A percentile compares a stretch with the other conserved stretches of the same genome.
Conservation (phyloP, 2,329 filamentous ascomycete species). For the Ploettnerulaceae sp. region DNA sequence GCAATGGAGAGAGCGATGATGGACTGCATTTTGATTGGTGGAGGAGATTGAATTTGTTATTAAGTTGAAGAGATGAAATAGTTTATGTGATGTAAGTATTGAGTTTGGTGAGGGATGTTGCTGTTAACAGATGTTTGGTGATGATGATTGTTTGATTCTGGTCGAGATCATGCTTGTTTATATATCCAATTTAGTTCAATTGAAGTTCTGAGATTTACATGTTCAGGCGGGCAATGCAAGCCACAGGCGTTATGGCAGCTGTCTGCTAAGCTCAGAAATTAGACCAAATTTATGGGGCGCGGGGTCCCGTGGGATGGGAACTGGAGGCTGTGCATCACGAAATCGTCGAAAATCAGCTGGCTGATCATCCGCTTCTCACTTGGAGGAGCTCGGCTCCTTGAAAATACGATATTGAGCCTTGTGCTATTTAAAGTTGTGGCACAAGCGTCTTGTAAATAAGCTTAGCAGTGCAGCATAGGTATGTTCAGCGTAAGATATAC, state of each 20-base stretch:
- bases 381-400: background rate
- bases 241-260: background rate
- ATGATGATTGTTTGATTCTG: conserved; percentile 1
- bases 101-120: background rate
- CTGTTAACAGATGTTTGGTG: background rate
- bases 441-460: background rate
- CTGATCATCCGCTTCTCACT: background rate
- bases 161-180: conserved; percentile 2
- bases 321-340: conserved; percentile 6
- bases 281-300: background rate
- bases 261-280: background rate
- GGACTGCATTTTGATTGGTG: conserved; percentile 9
- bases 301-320: background rate
- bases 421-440: conserved; percentile 5
- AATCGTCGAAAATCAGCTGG: conserved; percentile 2
- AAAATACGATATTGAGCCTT: background rate
- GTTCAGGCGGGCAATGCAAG: background rate
- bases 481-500: background rate
- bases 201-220: background rate
- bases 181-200: background rate
- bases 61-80: background rate
- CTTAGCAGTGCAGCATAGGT: background rate
- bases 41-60: background rate
- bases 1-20: conserved; percentile 3
- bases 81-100: background rate